Evolutionary conservation across 257 asterid genomes (phyloP).

Genomic region (Scutellaria baicalensis): DNA sequence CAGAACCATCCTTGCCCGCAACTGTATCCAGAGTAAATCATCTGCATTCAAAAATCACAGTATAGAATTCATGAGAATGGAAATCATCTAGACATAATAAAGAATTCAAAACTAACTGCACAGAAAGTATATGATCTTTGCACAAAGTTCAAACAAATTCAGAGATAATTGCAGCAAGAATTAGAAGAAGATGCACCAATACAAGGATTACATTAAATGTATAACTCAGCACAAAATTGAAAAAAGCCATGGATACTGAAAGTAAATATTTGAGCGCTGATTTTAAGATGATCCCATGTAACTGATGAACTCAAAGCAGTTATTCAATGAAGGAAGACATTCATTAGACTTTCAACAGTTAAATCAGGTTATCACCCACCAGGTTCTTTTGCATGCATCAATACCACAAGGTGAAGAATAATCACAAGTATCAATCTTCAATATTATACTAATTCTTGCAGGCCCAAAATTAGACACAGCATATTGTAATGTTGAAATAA

Average conservation of each 20-base stretch:
- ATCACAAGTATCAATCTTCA: background rate
- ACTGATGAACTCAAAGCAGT: background rate
- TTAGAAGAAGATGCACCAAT: background rate
- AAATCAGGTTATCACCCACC: background rate
- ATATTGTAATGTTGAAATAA: background rate
- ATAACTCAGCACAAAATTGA: background rate
- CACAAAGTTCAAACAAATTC: background rate
- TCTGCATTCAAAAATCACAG: conserved; percentile 35
- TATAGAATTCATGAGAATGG: background rate
- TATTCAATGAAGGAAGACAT: background rate
- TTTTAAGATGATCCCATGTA: background rate
- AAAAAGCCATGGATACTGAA: background rate
- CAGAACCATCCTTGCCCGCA: conserved; percentile 96
- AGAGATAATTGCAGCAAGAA: background rate
- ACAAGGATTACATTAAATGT: background rate
- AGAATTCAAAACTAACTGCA: background rate
- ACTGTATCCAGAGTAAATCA: conserved; percentile 88
- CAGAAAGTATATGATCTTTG: background rate
- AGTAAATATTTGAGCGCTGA: background rate
- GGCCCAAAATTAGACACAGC: background rate
- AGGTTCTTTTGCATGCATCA: background rate
- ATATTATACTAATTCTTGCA: background rate
- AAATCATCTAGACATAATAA: background rate
- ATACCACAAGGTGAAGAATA: background rate
- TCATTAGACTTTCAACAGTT: background rate